Conservation (phyloP, 306 rosid genomes). For the Cicer judaicum region DNA sequence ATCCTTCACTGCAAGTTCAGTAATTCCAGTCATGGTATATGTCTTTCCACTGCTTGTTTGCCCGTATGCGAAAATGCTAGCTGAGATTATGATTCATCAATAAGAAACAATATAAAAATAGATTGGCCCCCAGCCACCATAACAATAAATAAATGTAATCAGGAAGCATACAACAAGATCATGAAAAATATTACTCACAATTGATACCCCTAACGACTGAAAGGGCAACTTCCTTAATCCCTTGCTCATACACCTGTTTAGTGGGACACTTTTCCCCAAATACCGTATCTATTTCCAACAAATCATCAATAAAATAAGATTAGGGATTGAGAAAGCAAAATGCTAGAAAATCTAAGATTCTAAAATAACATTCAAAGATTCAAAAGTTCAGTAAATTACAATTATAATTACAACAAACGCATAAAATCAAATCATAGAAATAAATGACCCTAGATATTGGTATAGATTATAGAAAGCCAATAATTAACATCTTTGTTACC, state of each 20-base stretch:
- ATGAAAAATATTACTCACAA: conserved; percentile 59
- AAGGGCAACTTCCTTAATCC: conserved; percentile 81
- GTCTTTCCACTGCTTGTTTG: conserved; percentile 99
- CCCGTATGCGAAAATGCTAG: conserved; percentile 88
- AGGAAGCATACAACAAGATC: conserved; percentile 33
- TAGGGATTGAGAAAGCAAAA: neutral
- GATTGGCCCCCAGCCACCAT: conserved; percentile 13
- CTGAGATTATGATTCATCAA: conserved; percentile 50
- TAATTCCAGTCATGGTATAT: conserved; percentile 86
- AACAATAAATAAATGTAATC: conserved; percentile 1
- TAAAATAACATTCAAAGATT: neutral
- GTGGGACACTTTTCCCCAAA: conserved; percentile 68
- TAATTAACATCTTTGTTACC: conserved; percentile 50
- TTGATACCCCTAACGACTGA: conserved; percentile 88
- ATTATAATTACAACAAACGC: neutral
- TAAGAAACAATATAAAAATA: conserved; percentile 7
- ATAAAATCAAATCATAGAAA: neutral
- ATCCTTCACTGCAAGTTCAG: conserved; percentile 70
- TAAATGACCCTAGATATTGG: neutral
- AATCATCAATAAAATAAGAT: conserved; percentile 28
- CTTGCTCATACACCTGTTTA: conserved; percentile 73
- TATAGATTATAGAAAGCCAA: neutral
- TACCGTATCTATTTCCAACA: conserved; percentile 65
- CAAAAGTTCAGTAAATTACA: neutral
- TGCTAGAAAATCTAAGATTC: neutral